Evolutionary conservation across 495 filamentous ascomycete genomes (phyloP).

Genomic region (Penicillium atrosanguineum): DNA sequence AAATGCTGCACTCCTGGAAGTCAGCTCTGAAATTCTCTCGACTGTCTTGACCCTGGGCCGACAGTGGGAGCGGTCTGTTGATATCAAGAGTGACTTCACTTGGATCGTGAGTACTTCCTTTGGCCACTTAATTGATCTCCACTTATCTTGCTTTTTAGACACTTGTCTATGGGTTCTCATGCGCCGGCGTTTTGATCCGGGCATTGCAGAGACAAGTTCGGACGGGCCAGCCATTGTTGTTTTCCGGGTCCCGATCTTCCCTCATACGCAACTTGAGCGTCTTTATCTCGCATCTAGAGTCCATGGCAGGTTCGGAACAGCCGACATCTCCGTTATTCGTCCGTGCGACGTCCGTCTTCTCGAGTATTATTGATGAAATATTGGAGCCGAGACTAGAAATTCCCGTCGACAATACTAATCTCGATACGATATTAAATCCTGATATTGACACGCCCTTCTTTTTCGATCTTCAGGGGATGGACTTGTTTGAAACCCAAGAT

Average conservation of each 20-base stretch:
- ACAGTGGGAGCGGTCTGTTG: constrained; percentile 39
- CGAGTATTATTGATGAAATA: not conserved
- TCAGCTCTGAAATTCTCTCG: constrained; percentile 36
- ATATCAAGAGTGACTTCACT: constrained; percentile 25
- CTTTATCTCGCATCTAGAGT: not conserved
- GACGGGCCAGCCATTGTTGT: not conserved
- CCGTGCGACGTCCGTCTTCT: not conserved
- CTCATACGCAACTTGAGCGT: not conserved
- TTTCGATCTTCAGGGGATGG: not conserved
- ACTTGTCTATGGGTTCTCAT: constrained; percentile 41
- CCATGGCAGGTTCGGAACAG: not conserved
- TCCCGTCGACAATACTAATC: not conserved
- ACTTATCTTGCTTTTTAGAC: constrained; percentile 15
- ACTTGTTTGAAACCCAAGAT: not conserved
- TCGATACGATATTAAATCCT: not conserved
- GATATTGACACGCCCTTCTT: not conserved
- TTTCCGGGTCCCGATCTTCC: not conserved
- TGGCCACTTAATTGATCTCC: no score
- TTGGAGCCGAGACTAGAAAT: not conserved
- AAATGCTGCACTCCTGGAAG: constrained; percentile 33
- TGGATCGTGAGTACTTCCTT: constrained; percentile 19
- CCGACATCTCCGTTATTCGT: not conserved
- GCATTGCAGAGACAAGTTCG: not conserved
- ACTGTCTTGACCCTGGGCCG: constrained; percentile 36
- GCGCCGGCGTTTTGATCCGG: constrained; percentile 29